Evolutionary conservation across 163 green algal species (phyloP).

Genomic region (Coccomyxa subellipsoidea): DNA sequence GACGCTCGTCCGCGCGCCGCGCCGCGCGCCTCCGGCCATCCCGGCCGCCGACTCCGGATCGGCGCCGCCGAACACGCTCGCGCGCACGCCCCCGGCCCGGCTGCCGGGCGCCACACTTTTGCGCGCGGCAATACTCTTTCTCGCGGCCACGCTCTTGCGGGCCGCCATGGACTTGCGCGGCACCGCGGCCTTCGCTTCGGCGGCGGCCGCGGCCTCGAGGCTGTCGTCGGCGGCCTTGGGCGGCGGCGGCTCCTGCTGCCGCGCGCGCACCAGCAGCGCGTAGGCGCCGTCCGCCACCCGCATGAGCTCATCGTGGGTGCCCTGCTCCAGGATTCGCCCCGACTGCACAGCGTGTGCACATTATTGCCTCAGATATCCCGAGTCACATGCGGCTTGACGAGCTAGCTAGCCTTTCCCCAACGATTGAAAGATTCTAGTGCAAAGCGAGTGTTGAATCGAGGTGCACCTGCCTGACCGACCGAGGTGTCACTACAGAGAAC

Average conservation of each 20-base stretch:
- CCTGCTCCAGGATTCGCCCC: slow-evolving; percentile 72
- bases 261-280: slow-evolving; percentile 15
- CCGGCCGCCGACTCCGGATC: background rate
- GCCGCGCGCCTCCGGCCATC: background rate
- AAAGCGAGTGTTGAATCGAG: background rate
- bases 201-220: background rate
- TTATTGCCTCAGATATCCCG: background rate
- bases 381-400: background rate
- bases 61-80: background rate
- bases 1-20: background rate
- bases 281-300: slow-evolving; percentile 6
- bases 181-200: background rate
- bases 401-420: too few species aligned
- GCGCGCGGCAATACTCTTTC: background rate
- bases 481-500: background rate
- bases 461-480: background rate
- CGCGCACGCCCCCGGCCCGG: background rate
- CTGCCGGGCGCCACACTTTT: background rate
- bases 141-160: background rate
- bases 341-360: slow-evolving; percentile 31
- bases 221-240: background rate
- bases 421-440: background rate
- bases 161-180: background rate
- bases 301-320: slow-evolving; percentile 62
- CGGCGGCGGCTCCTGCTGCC: slow-evolving; percentile 16